Evolutionary conservation across 148 eudicot species (phyloP).

Genomic region (Polygonum maritimum): DNA sequence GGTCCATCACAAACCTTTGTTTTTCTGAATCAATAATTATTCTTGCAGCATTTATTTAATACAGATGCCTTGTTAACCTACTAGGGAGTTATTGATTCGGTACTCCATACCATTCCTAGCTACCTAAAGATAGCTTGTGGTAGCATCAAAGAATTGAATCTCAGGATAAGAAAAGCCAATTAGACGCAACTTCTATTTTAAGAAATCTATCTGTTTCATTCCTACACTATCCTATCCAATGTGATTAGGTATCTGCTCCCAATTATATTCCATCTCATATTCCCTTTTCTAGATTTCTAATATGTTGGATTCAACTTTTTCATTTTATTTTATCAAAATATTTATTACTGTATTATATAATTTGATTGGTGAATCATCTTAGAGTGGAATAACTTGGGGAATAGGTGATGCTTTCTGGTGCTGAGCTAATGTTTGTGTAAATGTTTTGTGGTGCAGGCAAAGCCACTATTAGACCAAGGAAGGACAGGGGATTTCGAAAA

Average conservation of each 20-base stretch:
- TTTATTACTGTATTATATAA: too few species aligned
- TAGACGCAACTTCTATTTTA: background rate
- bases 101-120: background rate
- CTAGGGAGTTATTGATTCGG: background rate
- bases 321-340: too few species aligned
- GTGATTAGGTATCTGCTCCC: too few species aligned
- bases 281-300: too few species aligned
- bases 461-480: conserved; percentile 75
- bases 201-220: background rate
- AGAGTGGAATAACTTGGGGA: too few species aligned
- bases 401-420: too few species aligned
- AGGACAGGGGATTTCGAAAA: conserved; percentile 21
- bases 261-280: too few species aligned
- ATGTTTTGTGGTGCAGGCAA: conserved; percentile 48
- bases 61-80: background rate
- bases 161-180: background rate
- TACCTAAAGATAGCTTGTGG: background rate
- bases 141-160: background rate
- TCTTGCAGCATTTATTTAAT: background rate
- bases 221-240: background rate
- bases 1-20: background rate
- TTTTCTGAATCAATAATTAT: background rate
- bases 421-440: background rate
- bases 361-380: too few species aligned
- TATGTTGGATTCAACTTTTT: too few species aligned